Conservation (phyloP, 306 rosid genomes). For the Arachis stenosperma region DNA sequence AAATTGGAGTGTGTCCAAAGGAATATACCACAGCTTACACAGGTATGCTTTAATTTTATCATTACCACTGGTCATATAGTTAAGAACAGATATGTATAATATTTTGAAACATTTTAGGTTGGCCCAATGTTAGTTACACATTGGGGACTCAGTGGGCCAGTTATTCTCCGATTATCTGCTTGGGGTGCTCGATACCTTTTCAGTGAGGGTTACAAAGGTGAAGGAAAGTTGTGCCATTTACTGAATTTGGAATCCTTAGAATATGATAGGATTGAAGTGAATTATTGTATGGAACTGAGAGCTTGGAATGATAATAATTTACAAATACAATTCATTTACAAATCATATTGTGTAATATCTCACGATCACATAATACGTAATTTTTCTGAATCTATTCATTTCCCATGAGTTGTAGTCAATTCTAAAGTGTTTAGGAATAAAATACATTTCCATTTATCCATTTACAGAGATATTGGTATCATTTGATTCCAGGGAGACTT, state of each 20-base stretch:
- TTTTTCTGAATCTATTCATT: conserved; percentile 21
- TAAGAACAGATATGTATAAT: conserved; percentile 25
- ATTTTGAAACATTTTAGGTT: conserved; percentile 52
- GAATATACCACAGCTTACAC: conserved; percentile 78
- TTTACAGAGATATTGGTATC: conserved; percentile 43
- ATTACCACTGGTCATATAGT: conserved; percentile 26
- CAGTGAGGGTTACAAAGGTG: conserved; percentile 71
- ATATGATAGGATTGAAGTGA: conserved; percentile 19
- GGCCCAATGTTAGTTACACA: conserved; percentile 94
- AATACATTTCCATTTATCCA: conserved; percentile 1
- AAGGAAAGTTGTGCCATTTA: conserved; percentile 19
- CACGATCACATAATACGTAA: conserved; percentile 19
- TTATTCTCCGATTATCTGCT: conserved; percentile 86
- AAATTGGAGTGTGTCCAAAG: conserved; percentile 61
- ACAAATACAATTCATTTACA: conserved; percentile 17
- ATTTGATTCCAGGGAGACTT: conserved; percentile 68
- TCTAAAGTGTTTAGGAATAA: neutral
- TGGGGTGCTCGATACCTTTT: conserved; percentile 93
- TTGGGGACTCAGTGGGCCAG: conserved; percentile 98
- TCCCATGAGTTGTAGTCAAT: conserved; percentile 8
- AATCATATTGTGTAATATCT: conserved; percentile 25
- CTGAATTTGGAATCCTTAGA: conserved; percentile 4
- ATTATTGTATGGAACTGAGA: conserved; percentile 20
- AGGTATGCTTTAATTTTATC: conserved; percentile 53
- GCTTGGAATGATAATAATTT: conserved; percentile 1